Conservation (phyloP, 805 yeast species). For the Middelhovenomyces tepae region DNA sequence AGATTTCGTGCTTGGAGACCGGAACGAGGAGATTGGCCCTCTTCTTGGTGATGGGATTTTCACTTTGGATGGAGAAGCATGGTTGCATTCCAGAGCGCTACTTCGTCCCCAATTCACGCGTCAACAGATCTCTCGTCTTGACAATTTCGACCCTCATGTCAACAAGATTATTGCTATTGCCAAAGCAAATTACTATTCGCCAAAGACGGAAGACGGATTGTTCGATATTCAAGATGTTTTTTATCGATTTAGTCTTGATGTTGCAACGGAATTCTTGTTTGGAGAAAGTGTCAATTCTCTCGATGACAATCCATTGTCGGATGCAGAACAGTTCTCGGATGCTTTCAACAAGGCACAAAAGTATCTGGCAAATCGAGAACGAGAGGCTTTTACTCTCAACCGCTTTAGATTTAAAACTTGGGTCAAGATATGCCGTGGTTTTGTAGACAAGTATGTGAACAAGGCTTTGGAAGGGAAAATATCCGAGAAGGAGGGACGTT, state of each 20-base stretch:
- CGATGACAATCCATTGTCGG: not conserved
- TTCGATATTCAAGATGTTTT: conserved; percentile 4
- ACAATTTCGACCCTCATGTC: conserved; percentile 20
- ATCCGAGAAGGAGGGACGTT: conserved; percentile 18
- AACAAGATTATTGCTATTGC: conserved; percentile 12
- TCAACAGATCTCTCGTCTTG: conserved; percentile 20
- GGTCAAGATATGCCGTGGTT: conserved; percentile 25
- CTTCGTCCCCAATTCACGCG: conserved; percentile 25
- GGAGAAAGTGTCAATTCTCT: conserved; percentile 25
- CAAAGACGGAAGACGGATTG: conserved; percentile 3
- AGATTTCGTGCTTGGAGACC: conserved; percentile 23
- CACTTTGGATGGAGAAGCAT: conserved; percentile 24
- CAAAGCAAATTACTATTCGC: not conserved
- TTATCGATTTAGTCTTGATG: conserved; percentile 8
- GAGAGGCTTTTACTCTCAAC: too few relatives aligned
- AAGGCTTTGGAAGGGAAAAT: conserved; percentile 24
- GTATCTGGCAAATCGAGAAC: conserved; percentile 17
- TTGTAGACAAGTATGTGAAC: conserved; percentile 33
- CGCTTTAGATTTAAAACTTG: conserved; percentile 23
- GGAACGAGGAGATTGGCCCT: conserved; percentile 18
- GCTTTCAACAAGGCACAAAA: conserved; percentile 18
- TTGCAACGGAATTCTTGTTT: conserved; percentile 16
- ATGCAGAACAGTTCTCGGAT: conserved; percentile 17
- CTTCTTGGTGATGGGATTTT: conserved; percentile 25
- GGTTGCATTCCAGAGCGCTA: conserved; percentile 26